These are phyloP conservation scores for Dothideomycetes sp. DNA, from an alignment of 2,329 filamentous ascomycete genomes.

Conservation along the genomic window DNA sequence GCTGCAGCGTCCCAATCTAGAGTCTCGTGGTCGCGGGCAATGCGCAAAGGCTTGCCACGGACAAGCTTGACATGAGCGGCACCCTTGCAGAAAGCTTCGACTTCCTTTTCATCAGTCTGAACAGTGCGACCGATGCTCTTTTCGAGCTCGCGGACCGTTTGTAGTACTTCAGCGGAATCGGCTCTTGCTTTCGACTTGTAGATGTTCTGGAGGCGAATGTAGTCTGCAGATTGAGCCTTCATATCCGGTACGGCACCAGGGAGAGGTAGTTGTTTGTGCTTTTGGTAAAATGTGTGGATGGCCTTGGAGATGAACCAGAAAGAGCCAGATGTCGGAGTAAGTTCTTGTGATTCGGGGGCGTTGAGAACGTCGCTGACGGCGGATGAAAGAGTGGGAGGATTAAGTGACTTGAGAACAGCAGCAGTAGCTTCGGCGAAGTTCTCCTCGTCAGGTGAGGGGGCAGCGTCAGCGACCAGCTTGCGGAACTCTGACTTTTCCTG, in stretches of 20 bases:
- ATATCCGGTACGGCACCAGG: slow-evolving; percentile 89
- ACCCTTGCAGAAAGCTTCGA: slow-evolving; percentile 92
- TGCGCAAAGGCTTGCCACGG: slow-evolving; percentile 49
- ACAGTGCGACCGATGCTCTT: slow-evolving; percentile 35
- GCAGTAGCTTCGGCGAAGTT: slow-evolving; percentile 90
- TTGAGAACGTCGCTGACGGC: slow-evolving; percentile 71
- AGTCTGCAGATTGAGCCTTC: slow-evolving; percentile 88
- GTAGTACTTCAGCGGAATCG: slow-evolving; percentile 67
- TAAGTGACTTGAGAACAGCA: slow-evolving; percentile 81
- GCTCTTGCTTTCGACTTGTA: slow-evolving; percentile 81
- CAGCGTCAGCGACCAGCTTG: slow-evolving; percentile 61
- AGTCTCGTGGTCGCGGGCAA: slow-evolving; percentile 36
- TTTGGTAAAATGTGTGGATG: slow-evolving; percentile 64
- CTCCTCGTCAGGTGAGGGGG: slow-evolving; percentile 69
- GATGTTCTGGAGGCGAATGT: slow-evolving; percentile 81
- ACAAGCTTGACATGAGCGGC: slow-evolving; percentile 88
- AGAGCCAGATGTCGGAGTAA: slow-evolving; percentile 43
- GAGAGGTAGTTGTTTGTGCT: slow-evolving; percentile 66
- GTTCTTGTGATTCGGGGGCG: slow-evolving; percentile 48
- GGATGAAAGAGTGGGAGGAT: slow-evolving; percentile 56
- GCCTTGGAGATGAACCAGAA: slow-evolving; percentile 90
- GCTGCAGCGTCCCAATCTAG: slow-evolving; percentile 38
- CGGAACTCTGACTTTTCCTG: slow-evolving; percentile 81
- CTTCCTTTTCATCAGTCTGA: slow-evolving; percentile 57
- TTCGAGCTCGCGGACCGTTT: slow-evolving; percentile 51